Conservation (phyloP, 163 green algal species). For the Scenedesmus sp. region DNA sequence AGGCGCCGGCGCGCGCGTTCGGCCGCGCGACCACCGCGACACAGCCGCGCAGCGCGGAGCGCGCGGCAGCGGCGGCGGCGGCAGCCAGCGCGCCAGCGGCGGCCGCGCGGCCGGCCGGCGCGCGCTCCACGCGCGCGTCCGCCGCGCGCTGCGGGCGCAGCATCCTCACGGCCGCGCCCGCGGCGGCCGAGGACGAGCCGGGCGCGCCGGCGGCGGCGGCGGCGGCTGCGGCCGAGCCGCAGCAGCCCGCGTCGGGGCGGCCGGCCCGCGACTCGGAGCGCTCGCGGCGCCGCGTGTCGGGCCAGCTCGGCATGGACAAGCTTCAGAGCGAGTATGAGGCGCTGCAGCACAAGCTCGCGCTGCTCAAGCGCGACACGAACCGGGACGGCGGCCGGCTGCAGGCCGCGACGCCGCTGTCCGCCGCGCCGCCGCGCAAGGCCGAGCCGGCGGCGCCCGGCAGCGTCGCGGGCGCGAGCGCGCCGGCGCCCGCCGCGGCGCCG, state of each 20-base stretch:
- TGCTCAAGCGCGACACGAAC: constrained; percentile 42
- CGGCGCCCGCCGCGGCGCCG: not conserved
- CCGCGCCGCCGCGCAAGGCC: not conserved
- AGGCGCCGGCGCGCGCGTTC: not conserved
- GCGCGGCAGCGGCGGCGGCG: not conserved
- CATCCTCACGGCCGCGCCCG: too few species aligned
- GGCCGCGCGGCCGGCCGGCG: not conserved
- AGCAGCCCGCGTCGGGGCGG: not conserved
- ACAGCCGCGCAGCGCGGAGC: not conserved
- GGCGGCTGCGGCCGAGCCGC: not conserved
- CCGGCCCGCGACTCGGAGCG: not conserved
- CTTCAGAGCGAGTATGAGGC: constrained; percentile 49
- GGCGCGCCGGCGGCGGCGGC: not conserved
- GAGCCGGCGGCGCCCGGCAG: not conserved
- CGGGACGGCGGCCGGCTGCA: constrained; percentile 20
- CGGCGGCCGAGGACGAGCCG: too few species aligned
- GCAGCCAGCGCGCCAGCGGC: not conserved
- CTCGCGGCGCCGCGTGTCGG: not conserved
- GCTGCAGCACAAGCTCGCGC: constrained; percentile 47
- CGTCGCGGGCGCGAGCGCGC: not conserved
- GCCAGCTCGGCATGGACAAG: constrained; percentile 47
- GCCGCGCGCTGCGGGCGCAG: too few species aligned
- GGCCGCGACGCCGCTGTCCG: constrained; percentile 14
- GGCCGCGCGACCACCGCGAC: not conserved
- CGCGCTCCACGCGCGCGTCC: too few species aligned